Conservation (phyloP, 176 grass and related monocot genomes). For the Aegilops speltoides region DNA sequence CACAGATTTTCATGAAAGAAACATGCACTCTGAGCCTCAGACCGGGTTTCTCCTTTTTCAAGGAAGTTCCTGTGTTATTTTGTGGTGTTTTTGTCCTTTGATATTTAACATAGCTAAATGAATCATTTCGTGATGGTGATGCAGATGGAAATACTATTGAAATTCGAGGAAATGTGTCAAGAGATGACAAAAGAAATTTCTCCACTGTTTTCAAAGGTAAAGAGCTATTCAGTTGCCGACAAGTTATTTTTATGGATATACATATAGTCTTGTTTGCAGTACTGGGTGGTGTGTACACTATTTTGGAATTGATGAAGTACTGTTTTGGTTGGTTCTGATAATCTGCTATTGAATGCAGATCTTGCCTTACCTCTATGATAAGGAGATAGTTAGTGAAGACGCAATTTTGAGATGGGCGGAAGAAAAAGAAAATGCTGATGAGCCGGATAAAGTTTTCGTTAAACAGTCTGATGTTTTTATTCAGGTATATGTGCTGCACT, state of each 20-base stretch:
- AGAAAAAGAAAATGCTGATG: constrained; percentile 77
- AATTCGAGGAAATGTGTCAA: constrained; percentile 97
- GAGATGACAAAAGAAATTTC: constrained; percentile 76
- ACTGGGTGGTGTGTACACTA: not conserved
- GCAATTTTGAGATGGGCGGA: constrained; percentile 82
- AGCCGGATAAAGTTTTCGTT: constrained; percentile 84
- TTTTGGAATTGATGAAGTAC: not conserved
- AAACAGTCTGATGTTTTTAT: constrained; percentile 77
- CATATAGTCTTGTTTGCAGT: not conserved
- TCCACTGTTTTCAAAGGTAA: constrained; percentile 70
- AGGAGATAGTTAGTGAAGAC: constrained; percentile 74
- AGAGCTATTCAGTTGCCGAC: not conserved
- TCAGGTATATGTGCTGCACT: constrained; percentile 46
- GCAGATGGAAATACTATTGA: constrained; percentile 94
- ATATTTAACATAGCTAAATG: constrained; percentile 28
- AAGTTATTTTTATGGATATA: not conserved
- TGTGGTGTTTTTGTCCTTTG: not conserved
- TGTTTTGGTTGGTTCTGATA: constrained; percentile 10
- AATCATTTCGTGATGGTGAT: constrained; percentile 19
- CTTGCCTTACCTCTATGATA: constrained; percentile 65
- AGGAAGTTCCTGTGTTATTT: constrained; percentile 5
- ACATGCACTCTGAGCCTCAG: not conserved
- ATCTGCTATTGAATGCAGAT: constrained; percentile 43
- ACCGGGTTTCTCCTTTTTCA: not conserved
- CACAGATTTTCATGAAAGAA: not conserved